A percentile compares a stretch with the other conserved stretches of the same genome.
Evolutionary conservation across 495 filamentous ascomycete genomes (phyloP).

Genomic region (Daldinia bambusicola): DNA sequence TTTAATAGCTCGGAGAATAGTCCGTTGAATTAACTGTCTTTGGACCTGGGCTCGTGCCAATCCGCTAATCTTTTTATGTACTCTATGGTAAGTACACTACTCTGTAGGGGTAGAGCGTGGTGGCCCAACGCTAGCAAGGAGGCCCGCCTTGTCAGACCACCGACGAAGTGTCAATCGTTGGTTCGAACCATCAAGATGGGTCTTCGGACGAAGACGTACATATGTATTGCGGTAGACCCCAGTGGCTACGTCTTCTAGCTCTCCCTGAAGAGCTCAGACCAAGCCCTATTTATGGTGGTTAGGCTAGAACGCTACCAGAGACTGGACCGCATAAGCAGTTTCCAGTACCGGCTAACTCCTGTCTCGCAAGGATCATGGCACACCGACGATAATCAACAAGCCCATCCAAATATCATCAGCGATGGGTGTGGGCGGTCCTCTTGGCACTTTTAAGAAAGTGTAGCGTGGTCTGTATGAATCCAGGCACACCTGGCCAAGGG

Average conservation of each 20-base stretch:
- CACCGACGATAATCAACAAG: conserved; percentile 41
- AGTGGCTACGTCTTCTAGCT: conserved; percentile 12
- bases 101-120: conserved; percentile 11
- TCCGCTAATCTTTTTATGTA: conserved; percentile 2
- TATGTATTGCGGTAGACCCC: conserved; percentile 1
- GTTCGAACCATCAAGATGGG: conserved; percentile 31
- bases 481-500: conserved; percentile 42
- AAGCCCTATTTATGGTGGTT: conserved; percentile 14
- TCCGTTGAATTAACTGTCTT: conserved; percentile 22
- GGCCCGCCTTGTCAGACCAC: conserved; percentile 32
- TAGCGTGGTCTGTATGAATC: conserved; percentile 41
- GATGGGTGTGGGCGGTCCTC: conserved; percentile 34
- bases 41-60: conserved; percentile 16
- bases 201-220: conserved; percentile 14
- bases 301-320: conserved; percentile 12
- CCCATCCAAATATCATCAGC: conserved; percentile 39
- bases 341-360: conserved; percentile 36
- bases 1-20: conserved; percentile 40
- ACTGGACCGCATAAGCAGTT: conserved; percentile 15
- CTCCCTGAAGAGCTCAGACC: conserved; percentile 6
- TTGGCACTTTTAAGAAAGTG: conserved; percentile 34
- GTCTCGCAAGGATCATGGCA: conserved; percentile 45
- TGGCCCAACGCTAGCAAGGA: conserved; percentile 37
- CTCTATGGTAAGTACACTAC: too few species aligned
- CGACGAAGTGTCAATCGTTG: conserved; percentile 30